Conservation (phyloP, 768 basidiomycete genomes). For the Russula ochroleuca region DNA sequence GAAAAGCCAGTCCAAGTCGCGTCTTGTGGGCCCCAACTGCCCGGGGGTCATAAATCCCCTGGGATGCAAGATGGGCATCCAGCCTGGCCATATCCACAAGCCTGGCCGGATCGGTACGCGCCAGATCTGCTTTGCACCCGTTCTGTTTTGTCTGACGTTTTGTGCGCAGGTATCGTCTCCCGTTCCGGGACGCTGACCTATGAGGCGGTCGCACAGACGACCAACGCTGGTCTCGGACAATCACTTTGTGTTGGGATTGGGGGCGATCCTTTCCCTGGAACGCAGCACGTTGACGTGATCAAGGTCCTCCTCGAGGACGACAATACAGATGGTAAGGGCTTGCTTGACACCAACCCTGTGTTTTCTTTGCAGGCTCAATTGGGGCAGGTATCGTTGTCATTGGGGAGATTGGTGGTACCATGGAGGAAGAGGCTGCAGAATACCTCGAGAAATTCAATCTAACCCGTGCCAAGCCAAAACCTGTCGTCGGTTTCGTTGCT, state of each 20-base stretch:
- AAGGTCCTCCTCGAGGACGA: conserved; percentile 95
- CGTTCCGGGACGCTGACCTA: conserved; percentile 96
- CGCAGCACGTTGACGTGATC: conserved; percentile 92
- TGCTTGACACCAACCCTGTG: background rate
- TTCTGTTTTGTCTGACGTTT: conserved; percentile 5
- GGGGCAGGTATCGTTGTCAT: conserved; percentile 87
- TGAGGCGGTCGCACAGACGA: conserved; percentile 98
- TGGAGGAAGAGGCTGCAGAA: conserved; percentile 99
- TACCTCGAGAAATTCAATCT: conserved; percentile 93
- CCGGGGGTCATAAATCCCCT: conserved; percentile 96
- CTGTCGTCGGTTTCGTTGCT: conserved; percentile 96
- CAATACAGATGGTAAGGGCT: conserved; percentile 74
- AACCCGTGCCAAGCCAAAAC: conserved; percentile 80
- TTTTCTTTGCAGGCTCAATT: conserved; percentile 17
- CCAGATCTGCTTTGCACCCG: background rate
- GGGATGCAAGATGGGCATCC: conserved; percentile 99
- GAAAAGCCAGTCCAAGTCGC: conserved; percentile 88
- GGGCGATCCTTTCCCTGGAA: conserved; percentile 95
- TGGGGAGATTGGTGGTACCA: conserved; percentile 97
- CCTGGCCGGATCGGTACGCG: conserved; percentile 89
- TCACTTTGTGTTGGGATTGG: conserved; percentile 96
- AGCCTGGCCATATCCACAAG: conserved; percentile 94
- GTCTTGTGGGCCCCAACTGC: conserved; percentile 98
- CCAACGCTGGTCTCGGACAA: conserved; percentile 92
- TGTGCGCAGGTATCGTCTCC: conserved; percentile 74